Evolutionary conservation across 1,284 basidiomycete genomes (phyloP), one percentile per base, ranked within the genome.

Genomic region (Takashimella koratensis): DNA sequence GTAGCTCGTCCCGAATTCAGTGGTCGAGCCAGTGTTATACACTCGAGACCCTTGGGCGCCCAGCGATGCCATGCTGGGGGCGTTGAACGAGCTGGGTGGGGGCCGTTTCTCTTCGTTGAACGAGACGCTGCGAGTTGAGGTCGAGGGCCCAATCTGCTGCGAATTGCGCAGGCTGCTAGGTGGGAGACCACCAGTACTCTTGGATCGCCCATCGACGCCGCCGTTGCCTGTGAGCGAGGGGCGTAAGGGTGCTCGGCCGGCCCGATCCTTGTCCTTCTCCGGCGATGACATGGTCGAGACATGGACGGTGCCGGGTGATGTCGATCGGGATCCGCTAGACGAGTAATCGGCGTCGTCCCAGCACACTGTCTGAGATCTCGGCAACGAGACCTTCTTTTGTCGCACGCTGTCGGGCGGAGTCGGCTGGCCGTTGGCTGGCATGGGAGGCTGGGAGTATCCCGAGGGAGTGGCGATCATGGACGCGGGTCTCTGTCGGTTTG

Each of bases 291-390:
- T 24, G 21, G 25, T 8, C 11, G 23, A 25, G 20, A 2, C n/a
- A 22, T 16, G 26, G 26, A 26, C 41, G 21, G 20, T 23, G 11
- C 24, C 45, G 19, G 26, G 44, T 40, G 19, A n/a, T 16, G 46
- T 19, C 23, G 23, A 13, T 11, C 19, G 12, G 23, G 44, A 20
- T 8, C 30, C 30, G 16, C 30, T 8, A 16, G 30, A 36, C 8
- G 59, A 55, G 52, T 66, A 73, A 23, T 68, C 64, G 8, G 68
- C 59, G 25, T 74, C 67, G 47, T 73, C 70, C 72, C 72, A 74
- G 53, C 67, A 74, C 2, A 74, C 68, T 5, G 72, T 73, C 25
- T 70, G 67, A 2, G 70, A 71, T 19, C 72, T 53, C 2, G 62
- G 52, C 24, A 65, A 59, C 2, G 22, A n/a, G 26, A 10, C 43